These are phyloP conservation scores for Handroanthus guayacan DNA, from an alignment of 257 asterid genomes.

Conservation along the genomic window DNA sequence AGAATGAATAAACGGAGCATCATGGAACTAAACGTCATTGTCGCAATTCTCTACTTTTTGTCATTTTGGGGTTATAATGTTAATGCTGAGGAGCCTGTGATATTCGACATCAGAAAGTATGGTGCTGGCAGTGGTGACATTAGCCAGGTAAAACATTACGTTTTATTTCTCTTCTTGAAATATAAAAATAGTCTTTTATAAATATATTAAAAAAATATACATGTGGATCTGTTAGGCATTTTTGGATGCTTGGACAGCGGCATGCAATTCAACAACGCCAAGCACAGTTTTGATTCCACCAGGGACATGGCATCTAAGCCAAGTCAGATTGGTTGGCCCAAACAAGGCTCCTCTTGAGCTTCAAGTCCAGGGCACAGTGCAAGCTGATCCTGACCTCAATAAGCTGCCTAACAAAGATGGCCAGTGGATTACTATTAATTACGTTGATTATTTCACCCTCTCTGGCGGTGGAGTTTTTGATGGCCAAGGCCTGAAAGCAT, in stretches of 20 bases:
- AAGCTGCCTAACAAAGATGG: slow-evolving; percentile 25
- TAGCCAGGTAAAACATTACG: slow-evolving; percentile 4
- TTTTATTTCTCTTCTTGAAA: background rate
- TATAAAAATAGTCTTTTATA: background rate
- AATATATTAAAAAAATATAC: background rate
- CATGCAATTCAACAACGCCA: slow-evolving; percentile 37
- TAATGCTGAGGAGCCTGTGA: background rate
- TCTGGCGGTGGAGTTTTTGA: slow-evolving; percentile 51
- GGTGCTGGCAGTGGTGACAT: slow-evolving; percentile 33
- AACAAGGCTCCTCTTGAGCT: slow-evolving; percentile 44
- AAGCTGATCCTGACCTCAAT: slow-evolving; percentile 37
- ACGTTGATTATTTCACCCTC: slow-evolving; percentile 47
- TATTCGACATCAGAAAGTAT: slow-evolving; percentile 33
- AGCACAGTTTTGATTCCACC: slow-evolving; percentile 41
- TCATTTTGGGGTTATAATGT: slow-evolving; percentile 26
- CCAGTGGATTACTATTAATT: slow-evolving; percentile 52
- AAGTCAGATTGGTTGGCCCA: slow-evolving; percentile 31
- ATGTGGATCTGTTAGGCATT: slow-evolving; percentile 41
- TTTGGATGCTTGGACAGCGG: slow-evolving; percentile 52
- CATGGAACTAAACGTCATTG: slow-evolving; percentile 32
- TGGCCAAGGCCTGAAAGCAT: slow-evolving; percentile 53
- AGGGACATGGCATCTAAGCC: slow-evolving; percentile 43
- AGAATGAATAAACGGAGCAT: background rate
- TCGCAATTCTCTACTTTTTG: background rate
- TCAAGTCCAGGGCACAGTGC: slow-evolving; percentile 46